Evolutionary conservation across 225 moss, liverwort and hornwort genomes (phyloP), one percentile per base, ranked within the genome.

Genomic region (Takakia lepidozioides): DNA sequence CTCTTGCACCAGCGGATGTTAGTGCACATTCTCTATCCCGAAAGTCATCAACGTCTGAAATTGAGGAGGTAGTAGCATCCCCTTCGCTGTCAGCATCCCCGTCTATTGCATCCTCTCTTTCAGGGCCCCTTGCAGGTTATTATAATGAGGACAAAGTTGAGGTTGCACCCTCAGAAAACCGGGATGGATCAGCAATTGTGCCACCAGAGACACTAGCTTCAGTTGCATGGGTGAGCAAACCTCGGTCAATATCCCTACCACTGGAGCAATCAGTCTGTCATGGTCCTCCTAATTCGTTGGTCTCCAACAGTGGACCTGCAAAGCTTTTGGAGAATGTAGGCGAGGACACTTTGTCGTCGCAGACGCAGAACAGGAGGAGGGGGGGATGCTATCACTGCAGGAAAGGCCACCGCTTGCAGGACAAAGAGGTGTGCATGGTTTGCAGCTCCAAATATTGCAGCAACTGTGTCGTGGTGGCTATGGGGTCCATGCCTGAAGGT

Each of bases 401-500:
- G 19, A 87, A 61, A 74, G 78, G 78, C 58, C 67, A 83, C 44
- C 75, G 84, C 14, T 59, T 87, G 55, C 59, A 83, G 24, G 87
- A 87, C 22, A 98, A 83, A 49, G 91, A 91, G 58, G 54, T 73
- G 27, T 98, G 98, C 67, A 64, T 98, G 80, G 74, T 73, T n/a
- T 98, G 91, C 37, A 65, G 78, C 37, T 51, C 72, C 49, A 91
- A 79, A 38, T 98, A 83, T 40, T 98, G 98, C 52, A 80, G 80
- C 37, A 83, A 62, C 30, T 98, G 98, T 65, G 58, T 98, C 25
- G 62, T 98, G 16, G 40, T 48, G 24, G 87, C 78, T 15, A 98
- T 98, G 91, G 98, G 90, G 13, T 91, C 91, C 38, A 91, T 98
- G 91, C 91, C 91, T 0, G 98, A 98, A 61, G 91, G 91, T 17